Conservation (phyloP, 768 basidiomycete genomes). For the Pleurotus tuber-regium region DNA sequence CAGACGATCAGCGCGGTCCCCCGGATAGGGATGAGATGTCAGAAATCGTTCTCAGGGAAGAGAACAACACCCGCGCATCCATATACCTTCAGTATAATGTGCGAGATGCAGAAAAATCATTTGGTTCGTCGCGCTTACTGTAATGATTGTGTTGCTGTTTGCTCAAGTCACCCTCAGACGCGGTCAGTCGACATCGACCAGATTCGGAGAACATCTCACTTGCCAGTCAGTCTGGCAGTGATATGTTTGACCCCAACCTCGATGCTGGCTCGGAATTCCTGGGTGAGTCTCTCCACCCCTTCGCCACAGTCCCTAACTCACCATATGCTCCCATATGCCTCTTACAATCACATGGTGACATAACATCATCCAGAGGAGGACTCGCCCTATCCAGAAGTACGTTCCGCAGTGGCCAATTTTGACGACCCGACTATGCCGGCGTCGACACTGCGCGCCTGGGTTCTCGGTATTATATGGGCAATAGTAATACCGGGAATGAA, state of each 20-base stretch:
- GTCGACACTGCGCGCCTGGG: conserved; percentile 58
- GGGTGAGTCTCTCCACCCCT: background rate
- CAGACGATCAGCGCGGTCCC: background rate
- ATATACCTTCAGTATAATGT: conserved; percentile 10
- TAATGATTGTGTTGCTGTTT: background rate
- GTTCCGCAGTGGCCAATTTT: conserved; percentile 63
- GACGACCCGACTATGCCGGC: conserved; percentile 43
- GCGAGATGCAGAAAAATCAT: conserved; percentile 8
- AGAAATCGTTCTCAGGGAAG: conserved; percentile 4
- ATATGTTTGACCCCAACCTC: conserved; percentile 7
- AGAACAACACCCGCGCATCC: background rate
- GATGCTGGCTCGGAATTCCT: conserved; percentile 3
- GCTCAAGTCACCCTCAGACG: background rate
- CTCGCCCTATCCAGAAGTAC: conserved; percentile 77
- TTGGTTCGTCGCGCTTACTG: background rate
- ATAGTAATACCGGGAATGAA: conserved; percentile 70
- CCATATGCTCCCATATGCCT: background rate
- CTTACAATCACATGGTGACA: conserved; percentile 2
- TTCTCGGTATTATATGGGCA: conserved; percentile 53
- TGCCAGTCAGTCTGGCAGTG: conserved; percentile 6
- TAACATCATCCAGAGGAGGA: conserved; percentile 46
- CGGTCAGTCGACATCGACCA: conserved; percentile 5
- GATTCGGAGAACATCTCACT: conserved; percentile 6
- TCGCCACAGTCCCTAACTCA: background rate
- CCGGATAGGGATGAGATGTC: conserved; percentile 7